These are phyloP conservation scores for Colletotrichum shisoi DNA, from an alignment of 2,329 filamentous ascomycete genomes.

Conservation along the genomic window DNA sequence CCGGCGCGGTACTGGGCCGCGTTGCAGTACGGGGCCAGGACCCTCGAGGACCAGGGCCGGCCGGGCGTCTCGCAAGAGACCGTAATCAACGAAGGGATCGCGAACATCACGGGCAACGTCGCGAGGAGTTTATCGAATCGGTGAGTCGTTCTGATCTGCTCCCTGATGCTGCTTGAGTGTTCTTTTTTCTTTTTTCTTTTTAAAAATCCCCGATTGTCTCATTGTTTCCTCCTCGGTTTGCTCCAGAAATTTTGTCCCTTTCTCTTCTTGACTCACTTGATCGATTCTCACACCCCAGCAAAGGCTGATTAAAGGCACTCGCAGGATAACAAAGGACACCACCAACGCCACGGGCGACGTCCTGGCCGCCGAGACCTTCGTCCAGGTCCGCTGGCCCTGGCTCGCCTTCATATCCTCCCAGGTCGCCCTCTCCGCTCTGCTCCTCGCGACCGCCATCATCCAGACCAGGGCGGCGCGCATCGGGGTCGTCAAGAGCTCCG, in stretches of 20 bases:
- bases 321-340: conserved; percentile 8
- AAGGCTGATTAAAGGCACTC: not conserved
- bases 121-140: conserved; percentile 11
- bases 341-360: conserved; percentile 16
- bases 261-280: too few species aligned
- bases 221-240: not conserved
- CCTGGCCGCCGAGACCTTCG: conserved; percentile 26
- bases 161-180: not conserved
- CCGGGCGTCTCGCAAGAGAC: not conserved
- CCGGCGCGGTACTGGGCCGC: conserved; percentile 8
- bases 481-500: conserved; percentile 39
- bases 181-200: too few species aligned
- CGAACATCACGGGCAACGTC: conserved; percentile 20
- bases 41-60: not conserved
- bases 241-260: too few species aligned
- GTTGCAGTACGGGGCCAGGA: conserved; percentile 4
- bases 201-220: not conserved
- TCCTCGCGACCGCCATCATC: conserved; percentile 33
- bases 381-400: conserved; percentile 40
- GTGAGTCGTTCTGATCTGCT: not conserved
- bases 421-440: conserved; percentile 31
- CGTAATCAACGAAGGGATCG: not conserved
- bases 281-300: too few species aligned
- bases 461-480: conserved; percentile 29
- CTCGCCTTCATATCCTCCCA: conserved; percentile 39